A percentile compares a stretch with the other conserved stretches of the same genome.
These are phyloP conservation scores for Rhodocollybia butyracea DNA, from an alignment of 768 basidiomycete species.

Conservation along the genomic window DNA sequence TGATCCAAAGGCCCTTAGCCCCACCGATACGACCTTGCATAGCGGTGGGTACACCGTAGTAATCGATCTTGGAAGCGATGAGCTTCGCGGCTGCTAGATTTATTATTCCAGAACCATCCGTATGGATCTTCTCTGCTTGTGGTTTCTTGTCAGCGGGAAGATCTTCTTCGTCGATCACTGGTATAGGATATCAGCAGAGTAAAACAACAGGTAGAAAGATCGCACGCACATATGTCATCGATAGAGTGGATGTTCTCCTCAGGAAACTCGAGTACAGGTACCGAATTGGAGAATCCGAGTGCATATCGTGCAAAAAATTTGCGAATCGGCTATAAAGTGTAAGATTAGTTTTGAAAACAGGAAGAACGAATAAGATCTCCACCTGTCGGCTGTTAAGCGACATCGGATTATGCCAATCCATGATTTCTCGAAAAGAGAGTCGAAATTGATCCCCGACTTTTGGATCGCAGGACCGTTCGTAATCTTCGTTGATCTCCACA, in stretches of 20 bases:
- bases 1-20: slow-evolving; percentile 56
- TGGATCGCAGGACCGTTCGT: slow-evolving; percentile 28
- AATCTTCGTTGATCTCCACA: slow-evolving; percentile 54
- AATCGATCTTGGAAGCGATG: slow-evolving; percentile 35
- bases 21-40: slow-evolving; percentile 59
- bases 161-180: slow-evolving; percentile 31
- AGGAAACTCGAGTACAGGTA: slow-evolving; percentile 54
- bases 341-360: neutral
- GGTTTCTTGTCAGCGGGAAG: slow-evolving; percentile 25
- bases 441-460: slow-evolving; percentile 49
- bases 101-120: slow-evolving; percentile 73
- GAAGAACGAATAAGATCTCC: slow-evolving; percentile 17
- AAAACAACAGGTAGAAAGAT: neutral
- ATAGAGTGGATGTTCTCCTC: slow-evolving; percentile 46
- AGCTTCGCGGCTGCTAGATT: slow-evolving; percentile 48
- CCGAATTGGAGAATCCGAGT: slow-evolving; percentile 61
- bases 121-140: slow-evolving; percentile 58
- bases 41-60: slow-evolving; percentile 39
- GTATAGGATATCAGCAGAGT: slow-evolving; percentile 9
- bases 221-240: slow-evolving; percentile 46
- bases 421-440: slow-evolving; percentile 41
- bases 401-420: slow-evolving; percentile 65
- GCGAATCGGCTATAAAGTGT: slow-evolving; percentile 46
- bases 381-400: slow-evolving; percentile 56
- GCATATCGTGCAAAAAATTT: slow-evolving; percentile 68